phyloP scores from a whole-genome alignment of 257 asterid species.

The Solanum chilense region DNA sequence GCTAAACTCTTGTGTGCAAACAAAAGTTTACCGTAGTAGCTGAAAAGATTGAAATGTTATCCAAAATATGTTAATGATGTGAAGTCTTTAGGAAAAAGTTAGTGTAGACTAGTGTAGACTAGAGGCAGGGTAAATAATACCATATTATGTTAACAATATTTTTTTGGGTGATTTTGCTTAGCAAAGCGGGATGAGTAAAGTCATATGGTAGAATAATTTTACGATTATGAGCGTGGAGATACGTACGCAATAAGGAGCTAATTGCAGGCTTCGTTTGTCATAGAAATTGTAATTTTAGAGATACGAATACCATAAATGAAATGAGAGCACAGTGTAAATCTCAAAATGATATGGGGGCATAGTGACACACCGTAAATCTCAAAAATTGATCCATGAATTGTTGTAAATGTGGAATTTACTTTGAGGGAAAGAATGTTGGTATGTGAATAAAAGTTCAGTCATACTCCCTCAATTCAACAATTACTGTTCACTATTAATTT shows the following conservation, averaged over 20 bases:
- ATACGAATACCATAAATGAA: neutral
- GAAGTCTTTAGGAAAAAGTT: neutral
- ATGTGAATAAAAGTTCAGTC: neutral
- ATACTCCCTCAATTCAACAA: neutral
- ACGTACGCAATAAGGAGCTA: neutral
- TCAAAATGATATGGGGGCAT: neutral
- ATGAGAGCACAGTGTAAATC: too few species aligned
- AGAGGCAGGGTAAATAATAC: too few species aligned
- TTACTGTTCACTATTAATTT: too few species aligned
- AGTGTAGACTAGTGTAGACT: fast-evolving
- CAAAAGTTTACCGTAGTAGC: neutral
- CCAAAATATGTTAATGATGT: neutral
- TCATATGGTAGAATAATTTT: neutral
- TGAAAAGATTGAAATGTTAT: neutral
- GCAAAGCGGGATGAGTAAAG: neutral
- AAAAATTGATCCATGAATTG: neutral
- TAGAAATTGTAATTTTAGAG: neutral
- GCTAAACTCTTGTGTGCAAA: neutral
- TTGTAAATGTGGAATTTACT: neutral
- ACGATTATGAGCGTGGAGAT: neutral
- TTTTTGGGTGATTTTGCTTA: neutral
- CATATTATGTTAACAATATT: neutral
- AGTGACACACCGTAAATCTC: neutral
- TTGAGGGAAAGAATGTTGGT: neutral
- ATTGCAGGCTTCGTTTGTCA: neutral